Evolutionary conservation across 306 rosid genomes (phyloP), one percentile per base, ranked within the genome.

Genomic region (Prunus fruticosa): DNA sequence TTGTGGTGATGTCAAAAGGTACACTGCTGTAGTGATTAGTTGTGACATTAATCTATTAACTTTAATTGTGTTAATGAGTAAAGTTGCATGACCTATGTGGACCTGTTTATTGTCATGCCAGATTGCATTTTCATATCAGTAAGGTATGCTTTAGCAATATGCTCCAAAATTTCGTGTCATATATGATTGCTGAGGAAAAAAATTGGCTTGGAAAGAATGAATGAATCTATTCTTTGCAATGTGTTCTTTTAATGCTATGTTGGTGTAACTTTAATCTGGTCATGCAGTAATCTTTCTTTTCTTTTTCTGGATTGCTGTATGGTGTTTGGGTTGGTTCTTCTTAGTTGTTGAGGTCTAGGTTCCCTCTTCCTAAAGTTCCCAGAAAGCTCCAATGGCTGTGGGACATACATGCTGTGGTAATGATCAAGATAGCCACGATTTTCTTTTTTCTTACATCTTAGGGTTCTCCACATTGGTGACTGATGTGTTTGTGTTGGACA

Each of bases 1-100:
- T 88, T 50, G 92, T 88, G 22, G 92, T 88, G 77, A 88, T 88
- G 92, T 88, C 92, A 16, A 88, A 86, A 88, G 92, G 92, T 88
- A 60, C 43, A 73, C 49, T 47, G 30, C 74, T 75, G 72, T 3
- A 45, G 15, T 30, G 49, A 32, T 32, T 11, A 54, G 58, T 13
- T 63, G 43, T 57, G 54, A 12, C 14, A 43, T 51, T 30, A 22
- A 30, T 46, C 32, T 63, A 3, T 64, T 12, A 38, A 50, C 51
- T 49, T 50, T 30, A 52, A 2, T 43, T 16, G 30, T 43, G 19
- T 67, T 49, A 34, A 46, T 10, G 23, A 49, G 4, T 53, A 34
- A 38, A 41, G 25, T 58, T 67, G 69, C 43, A 7, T 72, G 25
- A 46, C 49, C 22, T 46, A 6, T 68, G 20, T 8, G 54, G 34